Conservation (phyloP, 202 grass and related monocot genomes). For the Elaeis oleifera region DNA sequence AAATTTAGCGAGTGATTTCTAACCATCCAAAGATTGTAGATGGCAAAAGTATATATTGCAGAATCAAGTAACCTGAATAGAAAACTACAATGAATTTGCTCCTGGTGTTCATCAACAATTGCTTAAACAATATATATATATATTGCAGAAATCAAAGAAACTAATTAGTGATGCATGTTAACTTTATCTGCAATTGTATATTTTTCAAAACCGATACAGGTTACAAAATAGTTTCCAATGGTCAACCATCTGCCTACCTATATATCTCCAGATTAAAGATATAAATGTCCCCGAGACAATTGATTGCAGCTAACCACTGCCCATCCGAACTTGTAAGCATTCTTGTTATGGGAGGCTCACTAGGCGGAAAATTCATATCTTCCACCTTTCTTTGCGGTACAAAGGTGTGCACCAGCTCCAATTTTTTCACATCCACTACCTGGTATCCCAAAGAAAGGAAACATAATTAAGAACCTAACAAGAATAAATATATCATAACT, state of each 20-base stretch:
- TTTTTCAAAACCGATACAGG: background rate
- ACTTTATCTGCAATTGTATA: no score
- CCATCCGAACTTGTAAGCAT: slow-evolving; percentile 86
- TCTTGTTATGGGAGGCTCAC: slow-evolving; percentile 73
- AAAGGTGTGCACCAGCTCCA: slow-evolving; percentile 43
- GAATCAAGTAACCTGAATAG: no score
- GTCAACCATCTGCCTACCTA: slow-evolving; percentile 36
- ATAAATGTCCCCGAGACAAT: slow-evolving; percentile 88
- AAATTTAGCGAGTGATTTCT: no score
- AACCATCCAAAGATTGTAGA: no score
- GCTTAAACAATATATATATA: no score
- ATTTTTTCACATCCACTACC: slow-evolving; percentile 53
- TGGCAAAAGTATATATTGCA: no score
- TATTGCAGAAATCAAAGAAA: no score
- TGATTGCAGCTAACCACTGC: slow-evolving; percentile 76
- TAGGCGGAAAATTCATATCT: slow-evolving; percentile 30
- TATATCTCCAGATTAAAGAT: slow-evolving; percentile 84
- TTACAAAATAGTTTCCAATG: no score
- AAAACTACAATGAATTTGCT: no score
- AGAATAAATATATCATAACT: no score
- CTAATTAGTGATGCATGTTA: no score
- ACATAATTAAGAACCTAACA: background rate
- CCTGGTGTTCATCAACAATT: no score
- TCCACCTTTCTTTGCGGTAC: slow-evolving; percentile 46
- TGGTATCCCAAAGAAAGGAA: slow-evolving; percentile 33